A percentile compares a stretch with the other conserved stretches of the same genome.
Conservation (phyloP, 1,139 yeast genomes). For the Yamadazyma spencermartinsiae region DNA sequence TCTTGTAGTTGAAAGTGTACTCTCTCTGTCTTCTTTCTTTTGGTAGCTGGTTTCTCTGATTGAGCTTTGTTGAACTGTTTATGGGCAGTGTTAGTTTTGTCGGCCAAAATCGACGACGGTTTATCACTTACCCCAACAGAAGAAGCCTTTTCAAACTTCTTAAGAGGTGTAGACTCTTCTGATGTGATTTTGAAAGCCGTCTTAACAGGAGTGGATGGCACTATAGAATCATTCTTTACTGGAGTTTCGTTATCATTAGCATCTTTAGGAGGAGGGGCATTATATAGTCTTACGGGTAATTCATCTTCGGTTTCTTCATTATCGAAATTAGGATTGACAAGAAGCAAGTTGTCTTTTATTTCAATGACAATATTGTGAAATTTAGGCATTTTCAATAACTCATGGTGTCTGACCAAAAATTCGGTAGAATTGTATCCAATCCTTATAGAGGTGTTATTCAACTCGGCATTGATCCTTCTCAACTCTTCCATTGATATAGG, state of each 20-base stretch:
- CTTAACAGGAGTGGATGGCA: slow-evolving; percentile 22
- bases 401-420: slow-evolving; percentile 54
- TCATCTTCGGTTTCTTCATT: slow-evolving; percentile 45
- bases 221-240: slow-evolving; percentile 1
- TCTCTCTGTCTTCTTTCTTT: slow-evolving; percentile 13
- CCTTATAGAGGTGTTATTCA: slow-evolving; percentile 31
- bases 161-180: slow-evolving; percentile 26
- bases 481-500: slow-evolving; percentile 17
- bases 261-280: no score
- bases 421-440: slow-evolving; percentile 53
- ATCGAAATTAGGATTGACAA: slow-evolving; percentile 50
- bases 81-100: slow-evolving; percentile 13
- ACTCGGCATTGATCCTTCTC: slow-evolving; percentile 6
- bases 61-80: slow-evolving; percentile 21
- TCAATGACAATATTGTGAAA: slow-evolving; percentile 60
- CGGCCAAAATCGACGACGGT: no score
- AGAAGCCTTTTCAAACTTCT: slow-evolving; percentile 4
- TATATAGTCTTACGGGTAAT: slow-evolving; percentile 17
- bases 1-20: slow-evolving; percentile 4
- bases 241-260: slow-evolving; percentile 5
- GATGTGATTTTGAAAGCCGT: slow-evolving; percentile 18
- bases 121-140: no score
- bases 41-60: slow-evolving; percentile 30
- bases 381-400: slow-evolving; percentile 54
- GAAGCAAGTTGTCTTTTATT: slow-evolving; percentile 57